phyloP scores from a whole-genome alignment of 805 yeast genomes.

The Monosporozyma aquatica region DNA sequence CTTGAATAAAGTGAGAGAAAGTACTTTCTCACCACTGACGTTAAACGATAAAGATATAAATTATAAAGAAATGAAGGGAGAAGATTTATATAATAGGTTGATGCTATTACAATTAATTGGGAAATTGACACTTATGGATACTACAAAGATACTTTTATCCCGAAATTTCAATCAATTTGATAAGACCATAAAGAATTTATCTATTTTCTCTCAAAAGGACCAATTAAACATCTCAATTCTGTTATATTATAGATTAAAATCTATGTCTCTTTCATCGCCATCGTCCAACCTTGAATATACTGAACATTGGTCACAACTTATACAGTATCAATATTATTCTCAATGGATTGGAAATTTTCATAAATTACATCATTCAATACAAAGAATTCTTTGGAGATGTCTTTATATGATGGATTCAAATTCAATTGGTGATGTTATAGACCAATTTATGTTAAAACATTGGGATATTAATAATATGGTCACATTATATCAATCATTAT shows the following conservation, averaged over 20 bases:
- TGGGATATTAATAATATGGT: constrained; percentile 12
- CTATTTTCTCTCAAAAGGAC: constrained; percentile 12
- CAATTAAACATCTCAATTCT: constrained; percentile 17
- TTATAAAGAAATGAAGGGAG: constrained; percentile 6
- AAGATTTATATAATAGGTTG: constrained; percentile 13
- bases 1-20: not conserved
- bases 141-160: constrained; percentile 14
- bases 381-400: constrained; percentile 25
- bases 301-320: constrained; percentile 5
- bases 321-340: constrained; percentile 8
- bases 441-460: constrained; percentile 2
- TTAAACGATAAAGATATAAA: not conserved
- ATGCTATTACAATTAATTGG: constrained; percentile 18
- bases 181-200: constrained; percentile 10
- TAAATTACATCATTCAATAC: constrained; percentile 12
- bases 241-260: constrained; percentile 12
- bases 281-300: constrained; percentile 7
- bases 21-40: no score
- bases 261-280: no score
- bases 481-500: constrained; percentile 24
- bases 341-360: constrained; percentile 15
- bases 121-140: constrained; percentile 10
- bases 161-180: constrained; percentile 16
- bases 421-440: not conserved
- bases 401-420: constrained; percentile 1